These are phyloP conservation scores for Trebouxia sp. DNA, from an alignment of 139 green algal genomes.

Conservation along the genomic window DNA sequence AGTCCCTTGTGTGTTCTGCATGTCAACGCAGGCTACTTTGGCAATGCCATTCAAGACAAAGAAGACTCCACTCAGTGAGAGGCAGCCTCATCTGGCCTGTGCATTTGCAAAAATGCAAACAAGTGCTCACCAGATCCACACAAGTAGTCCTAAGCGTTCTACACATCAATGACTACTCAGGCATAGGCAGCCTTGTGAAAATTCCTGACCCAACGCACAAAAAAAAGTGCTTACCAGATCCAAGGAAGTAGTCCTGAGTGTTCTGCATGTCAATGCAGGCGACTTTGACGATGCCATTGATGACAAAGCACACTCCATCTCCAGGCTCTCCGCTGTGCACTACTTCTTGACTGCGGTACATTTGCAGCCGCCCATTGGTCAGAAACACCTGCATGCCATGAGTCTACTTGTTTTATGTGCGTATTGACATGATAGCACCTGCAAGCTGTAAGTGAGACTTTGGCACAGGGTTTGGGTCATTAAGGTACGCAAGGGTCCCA, in stretches of 20 bases:
- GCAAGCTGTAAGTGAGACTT: too few relatives aligned
- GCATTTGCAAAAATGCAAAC: too few relatives aligned
- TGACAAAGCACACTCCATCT: constrained; percentile 36
- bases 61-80: constrained; percentile 32
- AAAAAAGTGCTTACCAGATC: background rate
- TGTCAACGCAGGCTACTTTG: constrained; percentile 25
- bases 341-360: constrained; percentile 28
- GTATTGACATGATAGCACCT: background rate
- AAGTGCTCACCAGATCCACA: too few relatives aligned
- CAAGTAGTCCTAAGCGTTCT: too few relatives aligned
- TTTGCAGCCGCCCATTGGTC: constrained; percentile 34
- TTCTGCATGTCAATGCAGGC: constrained; percentile 20
- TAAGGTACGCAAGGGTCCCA: too few relatives aligned
- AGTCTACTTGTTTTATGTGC: background rate
- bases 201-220: constrained; percentile 39
- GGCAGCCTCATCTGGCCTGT: constrained; percentile 6
- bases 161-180: too few relatives aligned
- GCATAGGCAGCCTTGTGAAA: too few relatives aligned
- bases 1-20: constrained; percentile 40
- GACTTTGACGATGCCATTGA: constrained; percentile 40
- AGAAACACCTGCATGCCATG: constrained; percentile 30
- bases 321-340: background rate
- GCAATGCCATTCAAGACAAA: constrained; percentile 44
- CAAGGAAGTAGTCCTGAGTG: constrained; percentile 54
- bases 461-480: too few relatives aligned